A percentile compares a stretch with the other conserved stretches of the same genome.
Evolutionary conservation across 1,284 basidiomycete genomes (phyloP).

Genomic region (Apiotrichum veenhuisii): DNA sequence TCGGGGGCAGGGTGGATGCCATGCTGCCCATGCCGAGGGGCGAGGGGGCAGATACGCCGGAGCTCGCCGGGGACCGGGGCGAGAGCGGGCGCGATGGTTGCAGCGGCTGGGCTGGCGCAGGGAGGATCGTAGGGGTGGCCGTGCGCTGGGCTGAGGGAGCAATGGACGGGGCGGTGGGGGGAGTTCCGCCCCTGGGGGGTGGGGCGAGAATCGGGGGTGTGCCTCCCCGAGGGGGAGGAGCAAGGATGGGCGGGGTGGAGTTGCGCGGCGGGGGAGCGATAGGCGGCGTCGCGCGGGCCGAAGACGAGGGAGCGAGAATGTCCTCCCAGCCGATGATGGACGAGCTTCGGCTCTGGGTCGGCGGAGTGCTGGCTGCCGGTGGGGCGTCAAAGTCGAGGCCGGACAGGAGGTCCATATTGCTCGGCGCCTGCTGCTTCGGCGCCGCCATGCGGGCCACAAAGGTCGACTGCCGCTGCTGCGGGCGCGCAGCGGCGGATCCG

Average conservation of each 20-base stretch:
- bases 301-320: conserved; percentile 16
- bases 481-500: background rate
- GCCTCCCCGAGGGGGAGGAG: background rate
- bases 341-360: background rate
- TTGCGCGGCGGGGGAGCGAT: background rate
- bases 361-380: background rate
- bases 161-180: background rate
- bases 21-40: background rate
- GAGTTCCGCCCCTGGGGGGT: background rate
- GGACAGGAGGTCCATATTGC: conserved; percentile 37
- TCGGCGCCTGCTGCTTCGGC: background rate
- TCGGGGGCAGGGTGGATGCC: conserved; percentile 11
- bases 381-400: conserved; percentile 30
- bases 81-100: background rate
- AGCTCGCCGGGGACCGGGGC: background rate
- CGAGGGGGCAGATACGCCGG: background rate
- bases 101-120: background rate
- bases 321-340: conserved; percentile 26
- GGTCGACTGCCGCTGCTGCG: background rate
- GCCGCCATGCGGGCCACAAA: conserved; percentile 31
- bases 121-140: background rate
- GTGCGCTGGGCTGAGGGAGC: background rate
- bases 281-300: background rate
- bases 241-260: conserved; percentile 1
- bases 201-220: background rate